Percentiles rank a stretch among this genome's conserved stretches.
Evolutionary conservation across 805 yeast species (phyloP).

Genomic region (Yarrowia sp.): DNA sequence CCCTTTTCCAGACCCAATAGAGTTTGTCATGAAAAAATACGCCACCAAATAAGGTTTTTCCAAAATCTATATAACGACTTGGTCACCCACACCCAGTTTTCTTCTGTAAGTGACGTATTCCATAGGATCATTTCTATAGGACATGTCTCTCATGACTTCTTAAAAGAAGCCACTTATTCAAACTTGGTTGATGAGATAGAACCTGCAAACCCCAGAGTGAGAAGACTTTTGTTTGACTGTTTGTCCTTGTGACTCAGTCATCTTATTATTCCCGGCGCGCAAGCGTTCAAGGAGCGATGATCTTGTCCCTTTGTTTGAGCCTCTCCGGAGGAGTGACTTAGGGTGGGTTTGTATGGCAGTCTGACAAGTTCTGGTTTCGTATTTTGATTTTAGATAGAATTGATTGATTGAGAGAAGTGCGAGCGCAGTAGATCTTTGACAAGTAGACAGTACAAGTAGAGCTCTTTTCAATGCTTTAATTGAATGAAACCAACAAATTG

Average conservation of each 20-base stretch:
- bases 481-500: too few relatives aligned
- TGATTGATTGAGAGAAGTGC: too few relatives aligned
- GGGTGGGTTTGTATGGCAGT: slow-evolving; percentile 99
- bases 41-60: not conserved
- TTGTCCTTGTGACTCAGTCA: slow-evolving; percentile 46
- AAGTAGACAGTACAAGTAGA: too few relatives aligned
- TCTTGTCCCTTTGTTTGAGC: slow-evolving; percentile 91
- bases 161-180: slow-evolving; percentile 99
- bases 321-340: slow-evolving; percentile 76
- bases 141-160: slow-evolving; percentile 98
- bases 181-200: slow-evolving; percentile 97
- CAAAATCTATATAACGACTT: not conserved
- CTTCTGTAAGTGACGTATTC: slow-evolving; percentile 79
- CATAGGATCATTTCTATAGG: slow-evolving; percentile 99
- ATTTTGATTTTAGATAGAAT: too few relatives aligned
- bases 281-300: slow-evolving; percentile 83
- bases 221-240: slow-evolving; percentile 59
- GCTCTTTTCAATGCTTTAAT: too few relatives aligned
- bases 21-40: not conserved
- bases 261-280: slow-evolving; percentile 29
- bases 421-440: too few relatives aligned
- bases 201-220: slow-evolving; percentile 95
- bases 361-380: slow-evolving; percentile 72
- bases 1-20: too few relatives aligned
- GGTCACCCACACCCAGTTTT: slow-evolving; percentile 32